Evolutionary conservation across 805 yeast species (phyloP).

Genomic region (Kodamaea jinghongensis): DNA sequence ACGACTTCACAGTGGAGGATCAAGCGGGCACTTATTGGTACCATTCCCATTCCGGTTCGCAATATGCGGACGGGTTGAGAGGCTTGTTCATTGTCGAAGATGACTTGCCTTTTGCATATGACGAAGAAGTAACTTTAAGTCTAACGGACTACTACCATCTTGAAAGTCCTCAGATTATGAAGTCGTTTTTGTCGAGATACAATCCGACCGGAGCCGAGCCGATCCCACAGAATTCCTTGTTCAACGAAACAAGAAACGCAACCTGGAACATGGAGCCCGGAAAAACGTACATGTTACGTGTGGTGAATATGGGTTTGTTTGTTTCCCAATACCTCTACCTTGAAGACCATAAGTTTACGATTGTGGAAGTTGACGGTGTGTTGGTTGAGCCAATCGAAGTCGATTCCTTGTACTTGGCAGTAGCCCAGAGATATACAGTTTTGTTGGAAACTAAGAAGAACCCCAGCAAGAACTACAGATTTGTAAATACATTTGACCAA

Average conservation of each 20-base stretch:
- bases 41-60: constrained; percentile 75
- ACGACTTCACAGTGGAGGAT: constrained; percentile 36
- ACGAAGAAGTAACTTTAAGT: constrained; percentile 57
- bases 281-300: constrained; percentile 61
- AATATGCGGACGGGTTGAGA: constrained; percentile 76
- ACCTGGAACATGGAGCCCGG: constrained; percentile 55
- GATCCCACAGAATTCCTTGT: constrained; percentile 61
- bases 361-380: constrained; percentile 48
- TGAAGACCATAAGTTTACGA: constrained; percentile 40
- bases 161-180: constrained; percentile 44
- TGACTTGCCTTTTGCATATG: constrained; percentile 54
- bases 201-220: constrained; percentile 89
- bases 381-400: constrained; percentile 57
- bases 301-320: constrained; percentile 68
- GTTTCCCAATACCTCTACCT: constrained; percentile 55
- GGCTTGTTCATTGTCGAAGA: constrained; percentile 62
- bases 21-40: constrained; percentile 57
- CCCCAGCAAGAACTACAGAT: constrained; percentile 49
- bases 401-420: constrained; percentile 59
- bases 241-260: constrained; percentile 62
- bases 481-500: constrained; percentile 60
- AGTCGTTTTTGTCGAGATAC: constrained; percentile 55
- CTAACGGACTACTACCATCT: constrained; percentile 66
- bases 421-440: constrained; percentile 80
- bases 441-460: constrained; percentile 54